phyloP scores from a whole-genome alignment of 73 alveolate genomes.

The Paramecium sexaurelia region DNA sequence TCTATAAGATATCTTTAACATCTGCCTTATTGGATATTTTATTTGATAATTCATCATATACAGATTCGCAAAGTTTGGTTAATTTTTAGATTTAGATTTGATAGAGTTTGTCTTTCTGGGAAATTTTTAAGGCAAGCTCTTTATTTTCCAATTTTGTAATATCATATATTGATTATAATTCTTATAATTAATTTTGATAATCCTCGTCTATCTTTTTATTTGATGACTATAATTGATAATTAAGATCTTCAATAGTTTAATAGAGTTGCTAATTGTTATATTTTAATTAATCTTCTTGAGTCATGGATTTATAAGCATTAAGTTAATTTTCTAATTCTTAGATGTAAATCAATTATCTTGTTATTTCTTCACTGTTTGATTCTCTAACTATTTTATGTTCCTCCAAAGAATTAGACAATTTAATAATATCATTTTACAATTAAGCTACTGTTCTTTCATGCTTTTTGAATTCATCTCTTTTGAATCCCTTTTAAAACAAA shows the following conservation, averaged over 20 bases:
- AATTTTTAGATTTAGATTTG: not conserved
- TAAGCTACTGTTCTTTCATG: slow-evolving; percentile 30
- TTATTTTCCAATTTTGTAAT: not conserved
- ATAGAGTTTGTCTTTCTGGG: not conserved
- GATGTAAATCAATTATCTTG: not conserved
- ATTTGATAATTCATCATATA: not conserved
- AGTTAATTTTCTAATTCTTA: slow-evolving; percentile 15
- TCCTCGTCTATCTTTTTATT: not conserved
- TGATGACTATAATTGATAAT: not conserved
- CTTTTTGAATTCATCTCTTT: slow-evolving; percentile 35
- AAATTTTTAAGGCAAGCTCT: not conserved
- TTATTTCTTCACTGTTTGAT: not conserved
- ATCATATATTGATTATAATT: not conserved
- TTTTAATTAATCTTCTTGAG: not conserved
- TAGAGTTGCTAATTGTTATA: not conserved
- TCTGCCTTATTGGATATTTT: not conserved
- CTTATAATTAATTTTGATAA: not conserved
- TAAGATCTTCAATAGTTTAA: not conserved
- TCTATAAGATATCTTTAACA: not conserved
- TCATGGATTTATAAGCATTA: not conserved
- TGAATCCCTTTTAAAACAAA: not conserved
- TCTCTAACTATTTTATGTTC: slow-evolving; percentile 54
- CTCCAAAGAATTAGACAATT: slow-evolving; percentile 26
- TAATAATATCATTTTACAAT: slow-evolving; percentile 6
- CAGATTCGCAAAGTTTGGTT: not conserved